These are phyloP conservation scores for Tarenaya hassleriana DNA, from an alignment of 345 rosid species.

Conservation along the genomic window DNA sequence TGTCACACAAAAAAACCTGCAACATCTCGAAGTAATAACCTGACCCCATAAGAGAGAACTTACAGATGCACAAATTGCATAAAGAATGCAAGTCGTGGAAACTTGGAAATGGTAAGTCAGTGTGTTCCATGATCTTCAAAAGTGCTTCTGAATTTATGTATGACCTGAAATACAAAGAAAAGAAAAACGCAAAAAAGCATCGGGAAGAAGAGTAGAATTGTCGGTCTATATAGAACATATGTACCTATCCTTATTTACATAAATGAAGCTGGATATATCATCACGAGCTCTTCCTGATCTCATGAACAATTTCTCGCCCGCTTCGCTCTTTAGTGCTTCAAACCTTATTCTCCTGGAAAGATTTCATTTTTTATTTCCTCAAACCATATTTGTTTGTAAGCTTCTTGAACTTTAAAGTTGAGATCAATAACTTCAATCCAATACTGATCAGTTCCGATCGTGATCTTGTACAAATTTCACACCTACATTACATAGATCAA, in stretches of 20 bases:
- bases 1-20: constrained; percentile 73
- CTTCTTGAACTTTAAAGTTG: too few relatives aligned
- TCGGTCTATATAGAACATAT: not conserved
- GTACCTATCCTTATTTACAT: constrained; percentile 72
- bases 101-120: constrained; percentile 78
- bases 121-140: constrained; percentile 75
- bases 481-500: constrained; percentile 89
- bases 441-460: constrained; percentile 55
- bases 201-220: not conserved
- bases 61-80: constrained; percentile 65
- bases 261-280: constrained; percentile 90
- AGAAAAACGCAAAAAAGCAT: not conserved
- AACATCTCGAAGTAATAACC: not conserved
- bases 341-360: constrained; percentile 63
- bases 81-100: constrained; percentile 74
- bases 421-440: not conserved
- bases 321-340: constrained; percentile 84
- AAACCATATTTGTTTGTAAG: not conserved
- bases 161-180: constrained; percentile 46
- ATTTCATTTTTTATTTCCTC: not conserved
- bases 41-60: constrained; percentile 22
- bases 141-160: constrained; percentile 84
- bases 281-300: constrained; percentile 94
- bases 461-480: constrained; percentile 69
- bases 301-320: constrained; percentile 62